Base-by-base conservation (phyloP, 345 rosid genomes). In the Carallia brachiata region DNA sequence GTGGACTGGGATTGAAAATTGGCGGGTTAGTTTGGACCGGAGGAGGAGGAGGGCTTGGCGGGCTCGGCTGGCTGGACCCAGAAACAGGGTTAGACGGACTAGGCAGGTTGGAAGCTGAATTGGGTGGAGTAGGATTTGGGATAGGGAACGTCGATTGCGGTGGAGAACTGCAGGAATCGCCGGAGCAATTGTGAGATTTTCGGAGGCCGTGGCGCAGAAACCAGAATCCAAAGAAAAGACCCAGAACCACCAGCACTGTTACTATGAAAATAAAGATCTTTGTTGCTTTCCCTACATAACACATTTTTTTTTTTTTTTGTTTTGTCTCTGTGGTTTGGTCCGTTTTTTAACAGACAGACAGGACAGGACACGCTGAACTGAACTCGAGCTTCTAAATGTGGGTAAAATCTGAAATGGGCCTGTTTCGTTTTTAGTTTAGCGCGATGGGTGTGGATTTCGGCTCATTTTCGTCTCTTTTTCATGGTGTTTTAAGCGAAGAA, bases 251-350 rank as follows among this genome's bases (percentile, higher is more conserved):
- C 53, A 81, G 57, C 67, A 83, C 93, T 17, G 90, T 86, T 55
- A 88, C 93, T 34, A 90, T 77, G 96, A 94, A 94, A 71, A 94
- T 89, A 85, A 94, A 94, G 88, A 94, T 94, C 90, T 91, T 94
- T 71, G 98, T 94, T 63, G 98, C 98, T 85, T 94, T 91, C 58
- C 98, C 98, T 57, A 91, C 93, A 77, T 91, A 94, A 77, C 96
- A 91, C 93, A 94, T 84, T 70, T 75, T 80, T 17, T 34, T 23
- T 52, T 32, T 84, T 70, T 75, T 80, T 17, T 34, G 18, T 52
- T 32, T 28, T 19, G 6, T 23, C 12, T 37, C 4, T 32, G 4
- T 54, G 23, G 27, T 27, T 27, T 1, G 17, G 47, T 54, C 36
- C 9, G 70, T 3, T 40, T 39, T 18, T 7, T 34, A 17, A 23